Evolutionary conservation across 2,329 filamentous ascomycete genomes (phyloP).

Genomic region (Balansia obtecta): DNA sequence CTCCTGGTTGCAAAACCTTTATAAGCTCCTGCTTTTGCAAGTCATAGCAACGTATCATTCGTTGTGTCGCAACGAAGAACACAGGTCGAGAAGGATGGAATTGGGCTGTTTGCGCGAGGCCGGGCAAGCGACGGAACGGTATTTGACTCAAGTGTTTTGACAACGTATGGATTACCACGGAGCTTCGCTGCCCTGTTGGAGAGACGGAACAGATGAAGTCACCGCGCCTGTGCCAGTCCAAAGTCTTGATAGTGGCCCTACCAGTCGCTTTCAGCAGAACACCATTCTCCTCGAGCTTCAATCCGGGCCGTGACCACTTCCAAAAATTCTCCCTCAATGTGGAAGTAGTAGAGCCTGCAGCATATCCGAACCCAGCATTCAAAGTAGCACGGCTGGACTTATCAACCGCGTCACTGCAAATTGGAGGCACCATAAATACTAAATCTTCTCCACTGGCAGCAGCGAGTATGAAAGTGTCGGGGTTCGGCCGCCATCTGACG

Average conservation of each 20-base stretch:
- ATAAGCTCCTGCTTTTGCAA: constrained; percentile 81
- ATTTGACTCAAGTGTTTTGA: constrained; percentile 92
- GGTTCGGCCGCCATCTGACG: constrained; percentile 80
- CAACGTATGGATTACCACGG: constrained; percentile 88
- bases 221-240: constrained; percentile 87
- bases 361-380: constrained; percentile 87
- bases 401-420: constrained; percentile 62
- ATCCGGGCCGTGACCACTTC: constrained; percentile 71
- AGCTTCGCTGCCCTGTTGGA: constrained; percentile 61
- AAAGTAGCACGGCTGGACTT: constrained; percentile 62
- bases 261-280: constrained; percentile 74
- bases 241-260: constrained; percentile 67
- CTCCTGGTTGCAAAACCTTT: constrained; percentile 87
- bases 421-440: constrained; percentile 68
- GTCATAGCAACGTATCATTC: constrained; percentile 87
- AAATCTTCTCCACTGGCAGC: constrained; percentile 76
- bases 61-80: constrained; percentile 93
- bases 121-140: constrained; percentile 70
- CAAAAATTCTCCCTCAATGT: constrained; percentile 63
- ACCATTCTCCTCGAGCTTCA: constrained; percentile 61
- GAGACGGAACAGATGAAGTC: constrained; percentile 93
- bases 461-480: constrained; percentile 68
- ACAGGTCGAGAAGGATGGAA: constrained; percentile 91
- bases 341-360: constrained; percentile 49
- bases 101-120: constrained; percentile 71